phyloP scores from a whole-genome alignment of 2,329 filamentous ascomycete genomes.

The Pseudogymnoascus sp. region DNA sequence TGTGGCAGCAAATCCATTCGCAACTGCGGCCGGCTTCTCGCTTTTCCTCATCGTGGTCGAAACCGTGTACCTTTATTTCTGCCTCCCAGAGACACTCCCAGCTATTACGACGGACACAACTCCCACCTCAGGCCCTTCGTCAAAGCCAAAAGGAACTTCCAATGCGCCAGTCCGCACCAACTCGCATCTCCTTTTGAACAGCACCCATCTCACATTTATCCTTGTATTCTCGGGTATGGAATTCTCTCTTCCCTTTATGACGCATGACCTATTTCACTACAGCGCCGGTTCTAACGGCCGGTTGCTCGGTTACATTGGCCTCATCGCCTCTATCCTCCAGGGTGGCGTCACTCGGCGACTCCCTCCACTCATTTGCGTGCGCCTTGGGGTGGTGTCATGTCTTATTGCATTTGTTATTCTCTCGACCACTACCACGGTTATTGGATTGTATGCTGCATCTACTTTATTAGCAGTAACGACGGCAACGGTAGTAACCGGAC shows the following conservation, averaged over 20 bases:
- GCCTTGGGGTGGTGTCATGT: conserved; percentile 69
- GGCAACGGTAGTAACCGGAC: conserved; percentile 85
- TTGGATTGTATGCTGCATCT: conserved; percentile 71
- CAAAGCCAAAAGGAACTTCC: conserved; percentile 17
- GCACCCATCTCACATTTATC: conserved; percentile 81
- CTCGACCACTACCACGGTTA: conserved; percentile 56
- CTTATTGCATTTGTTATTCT: conserved; percentile 74
- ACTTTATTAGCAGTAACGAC: conserved; percentile 81
- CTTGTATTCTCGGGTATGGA: conserved; percentile 98
- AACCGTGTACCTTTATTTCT: conserved; percentile 77
- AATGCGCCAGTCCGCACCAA: conserved; percentile 50
- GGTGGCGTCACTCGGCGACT: conserved; percentile 83
- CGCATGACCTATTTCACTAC: conserved; percentile 85
- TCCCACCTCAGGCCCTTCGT: not conserved
- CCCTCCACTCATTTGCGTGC: conserved; percentile 70
- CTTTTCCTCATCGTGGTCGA: conserved; percentile 77
- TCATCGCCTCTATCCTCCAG: conserved; percentile 86
- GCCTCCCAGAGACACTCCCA: conserved; percentile 79
- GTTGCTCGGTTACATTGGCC: conserved; percentile 81
- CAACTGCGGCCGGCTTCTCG: conserved; percentile 81
- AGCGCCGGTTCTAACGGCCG: conserved; percentile 71
- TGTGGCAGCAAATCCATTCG: conserved; percentile 85
- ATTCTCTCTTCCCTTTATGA: conserved; percentile 95
- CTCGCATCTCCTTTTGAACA: conserved; percentile 72
- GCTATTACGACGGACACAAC: not conserved